Base-by-base conservation (phyloP, 2,329 filamentous ascomycete species). In the Dothiorella sarmentorum region DNA sequence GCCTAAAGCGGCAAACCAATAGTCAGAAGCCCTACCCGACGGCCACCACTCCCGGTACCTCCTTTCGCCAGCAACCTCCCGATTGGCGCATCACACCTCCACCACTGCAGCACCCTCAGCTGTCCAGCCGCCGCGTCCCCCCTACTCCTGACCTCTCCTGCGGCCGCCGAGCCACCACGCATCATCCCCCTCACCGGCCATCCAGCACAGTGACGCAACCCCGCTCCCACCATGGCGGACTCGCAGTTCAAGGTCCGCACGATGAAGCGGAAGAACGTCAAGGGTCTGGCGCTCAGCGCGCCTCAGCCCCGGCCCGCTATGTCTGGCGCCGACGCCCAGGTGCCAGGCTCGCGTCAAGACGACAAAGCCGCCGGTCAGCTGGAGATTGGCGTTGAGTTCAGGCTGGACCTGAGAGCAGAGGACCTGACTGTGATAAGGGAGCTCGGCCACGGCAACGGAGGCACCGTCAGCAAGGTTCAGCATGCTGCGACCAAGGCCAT, bases 251-350 rank as follows among this genome's bases (percentile, higher is more conserved):
- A 85, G 72, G 79, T 82, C 59, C 80, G 83, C 72, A 95, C 94
- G 62, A 89, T 99, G 87, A 97, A 97, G 86, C 88, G 93, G 82
- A 97, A 97, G 85, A 99, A 99, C 74, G 89, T 96, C 75, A 97
- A 97, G 79, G 93, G 92, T 35, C 87, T 99, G 52, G 92, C 91
- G 65, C 81, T 99, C 71, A 92, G 85, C 68, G 86, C 90, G 51
- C 86, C 88, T 22, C 82, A 88, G 45, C 87, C 90, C 40, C 90
- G 91, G 63, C 79, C 84, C 51, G 84, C 86, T 56, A 86, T 90
- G 27, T 87, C 90, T 44, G 88, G 91, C 67, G 87, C 85, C 61
- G 89, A 88, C 69, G 72, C 80, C 45, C 85, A 86, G 68, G 76
- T 82, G 56, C 82, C 84, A 7, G 85, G 84, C 26, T 80, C 83